phyloP scores from a whole-genome alignment of 2,329 filamentous ascomycete genomes.

The Xylariaceae sp. region DNA sequence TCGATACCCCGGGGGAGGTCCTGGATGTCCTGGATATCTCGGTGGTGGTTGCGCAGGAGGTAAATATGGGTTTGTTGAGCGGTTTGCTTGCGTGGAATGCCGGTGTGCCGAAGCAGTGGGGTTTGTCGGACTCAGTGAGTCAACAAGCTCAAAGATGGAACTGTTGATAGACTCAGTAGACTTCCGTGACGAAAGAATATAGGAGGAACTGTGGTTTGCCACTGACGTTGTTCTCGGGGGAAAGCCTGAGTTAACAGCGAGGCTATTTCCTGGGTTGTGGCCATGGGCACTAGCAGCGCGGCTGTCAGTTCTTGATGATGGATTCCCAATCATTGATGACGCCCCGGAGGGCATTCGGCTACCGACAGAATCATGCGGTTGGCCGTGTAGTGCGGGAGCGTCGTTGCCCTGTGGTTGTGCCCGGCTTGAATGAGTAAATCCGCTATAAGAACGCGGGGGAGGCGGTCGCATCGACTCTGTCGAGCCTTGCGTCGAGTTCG shows the following conservation, averaged over 20 bases:
- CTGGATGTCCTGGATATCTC: slow-evolving; percentile 25
- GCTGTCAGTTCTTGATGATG: slow-evolving; percentile 32
- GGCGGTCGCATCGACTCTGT: slow-evolving; percentile 23
- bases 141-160: slow-evolving; percentile 43
- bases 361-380: slow-evolving; percentile 22
- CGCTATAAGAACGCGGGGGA: slow-evolving; percentile 27
- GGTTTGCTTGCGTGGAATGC: slow-evolving; percentile 25
- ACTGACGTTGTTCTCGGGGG: slow-evolving; percentile 37
- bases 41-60: slow-evolving; percentile 15
- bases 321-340: slow-evolving; percentile 27
- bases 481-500: slow-evolving; percentile 40
- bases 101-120: slow-evolving; percentile 29
- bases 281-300: slow-evolving; percentile 25
- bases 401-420: slow-evolving; percentile 29
- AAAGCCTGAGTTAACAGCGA: slow-evolving; percentile 28
- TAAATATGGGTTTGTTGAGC: slow-evolving; percentile 5
- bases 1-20: slow-evolving; percentile 35
- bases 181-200: slow-evolving; percentile 34
- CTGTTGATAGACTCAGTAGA: slow-evolving; percentile 46
- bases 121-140: slow-evolving; percentile 34
- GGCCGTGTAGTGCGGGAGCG: slow-evolving; percentile 19
- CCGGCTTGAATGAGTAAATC: slow-evolving; percentile 28
- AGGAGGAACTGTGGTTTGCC: slow-evolving; percentile 26
- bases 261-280: slow-evolving; percentile 19
- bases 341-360: slow-evolving; percentile 29